These are phyloP conservation scores for Corynespora cassiicola DNA, from an alignment of 2,329 filamentous ascomycete species.

Conservation along the genomic window DNA sequence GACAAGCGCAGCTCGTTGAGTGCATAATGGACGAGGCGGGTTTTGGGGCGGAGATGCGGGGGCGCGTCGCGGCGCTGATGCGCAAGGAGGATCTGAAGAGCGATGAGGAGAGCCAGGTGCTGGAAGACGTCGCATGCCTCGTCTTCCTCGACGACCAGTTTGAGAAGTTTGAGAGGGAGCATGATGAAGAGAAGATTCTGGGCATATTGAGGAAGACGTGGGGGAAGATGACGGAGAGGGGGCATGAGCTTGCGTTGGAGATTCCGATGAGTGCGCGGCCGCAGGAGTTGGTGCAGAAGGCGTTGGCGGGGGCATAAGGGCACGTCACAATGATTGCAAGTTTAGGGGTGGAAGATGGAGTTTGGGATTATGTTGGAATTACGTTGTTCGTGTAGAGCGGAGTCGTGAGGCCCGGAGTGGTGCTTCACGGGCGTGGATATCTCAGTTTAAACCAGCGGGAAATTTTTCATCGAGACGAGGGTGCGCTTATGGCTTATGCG, in stretches of 20 bases:
- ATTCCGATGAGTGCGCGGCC: conserved; percentile 40
- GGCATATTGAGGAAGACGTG: conserved; percentile 50
- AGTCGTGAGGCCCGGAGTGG: conserved; percentile 1
- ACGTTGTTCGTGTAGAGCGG: conserved; percentile 6
- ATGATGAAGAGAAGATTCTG: conserved; percentile 80
- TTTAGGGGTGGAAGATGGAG: conserved; percentile 10
- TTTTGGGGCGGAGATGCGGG: conserved; percentile 61
- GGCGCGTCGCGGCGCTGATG: conserved; percentile 73
- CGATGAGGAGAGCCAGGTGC: conserved; percentile 71
- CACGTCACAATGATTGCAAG: no score
- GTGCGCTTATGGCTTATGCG: conserved; percentile 24
- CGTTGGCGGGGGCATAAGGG: conserved; percentile 38
- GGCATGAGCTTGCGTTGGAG: conserved; percentile 39
- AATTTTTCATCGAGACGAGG: not conserved
- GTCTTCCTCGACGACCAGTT: conserved; percentile 90
- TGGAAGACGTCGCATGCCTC: conserved; percentile 86
- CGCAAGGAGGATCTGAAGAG: conserved; percentile 76
- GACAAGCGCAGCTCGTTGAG: conserved; percentile 68
- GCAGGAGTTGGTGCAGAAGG: conserved; percentile 39
- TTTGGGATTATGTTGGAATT: conserved; percentile 4
- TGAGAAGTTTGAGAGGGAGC: conserved; percentile 75
- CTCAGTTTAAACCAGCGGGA: conserved; percentile 6
- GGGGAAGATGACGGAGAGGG: conserved; percentile 48
- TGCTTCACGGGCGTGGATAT: conserved; percentile 5
- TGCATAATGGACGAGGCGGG: conserved; percentile 61